These are phyloP conservation scores for Physaria fendleri DNA, from an alignment of 345 rosid genomes.

Conservation along the genomic window DNA sequence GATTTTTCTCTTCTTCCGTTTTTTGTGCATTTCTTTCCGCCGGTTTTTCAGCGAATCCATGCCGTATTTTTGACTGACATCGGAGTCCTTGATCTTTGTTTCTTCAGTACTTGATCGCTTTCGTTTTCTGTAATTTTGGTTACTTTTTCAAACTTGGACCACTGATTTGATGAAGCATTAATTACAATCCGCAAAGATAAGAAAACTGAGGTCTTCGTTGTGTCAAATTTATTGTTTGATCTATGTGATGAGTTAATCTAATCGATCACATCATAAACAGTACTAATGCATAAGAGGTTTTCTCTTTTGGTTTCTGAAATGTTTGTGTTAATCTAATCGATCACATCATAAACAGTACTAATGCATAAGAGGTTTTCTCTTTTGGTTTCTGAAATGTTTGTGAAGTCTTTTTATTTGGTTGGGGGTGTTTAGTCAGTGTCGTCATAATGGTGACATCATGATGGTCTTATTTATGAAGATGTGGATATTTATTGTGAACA, in stretches of 20 bases:
- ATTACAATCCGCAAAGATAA: background rate
- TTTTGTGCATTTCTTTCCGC: conserved; percentile 5
- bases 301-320: background rate
- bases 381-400: background rate
- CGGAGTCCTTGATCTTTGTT: background rate
- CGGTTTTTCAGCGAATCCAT: conserved; percentile 21
- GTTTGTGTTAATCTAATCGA: background rate
- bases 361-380: background rate
- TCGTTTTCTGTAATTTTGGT: conserved; percentile 3
- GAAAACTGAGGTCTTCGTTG: background rate
- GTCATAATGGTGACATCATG: conserved; percentile 13
- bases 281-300: background rate
- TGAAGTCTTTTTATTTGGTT: background rate
- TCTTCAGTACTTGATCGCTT: background rate
- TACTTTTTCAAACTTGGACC: background rate
- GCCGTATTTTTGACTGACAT: conserved; percentile 25
- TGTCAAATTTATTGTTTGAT: background rate
- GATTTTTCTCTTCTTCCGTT: conserved; percentile 5
- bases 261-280: conserved; percentile 19
- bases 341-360: conserved; percentile 17
- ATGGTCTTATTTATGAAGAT: background rate
- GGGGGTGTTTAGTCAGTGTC: conserved; percentile 20
- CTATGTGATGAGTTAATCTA: background rate
- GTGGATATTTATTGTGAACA: conserved; percentile 8
- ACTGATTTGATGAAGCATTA: conserved; percentile 18